Evolutionary conservation across 129 eudicot genomes (phyloP), one percentile per base, ranked within the genome.

Genomic region (Pittosporum tobira): DNA sequence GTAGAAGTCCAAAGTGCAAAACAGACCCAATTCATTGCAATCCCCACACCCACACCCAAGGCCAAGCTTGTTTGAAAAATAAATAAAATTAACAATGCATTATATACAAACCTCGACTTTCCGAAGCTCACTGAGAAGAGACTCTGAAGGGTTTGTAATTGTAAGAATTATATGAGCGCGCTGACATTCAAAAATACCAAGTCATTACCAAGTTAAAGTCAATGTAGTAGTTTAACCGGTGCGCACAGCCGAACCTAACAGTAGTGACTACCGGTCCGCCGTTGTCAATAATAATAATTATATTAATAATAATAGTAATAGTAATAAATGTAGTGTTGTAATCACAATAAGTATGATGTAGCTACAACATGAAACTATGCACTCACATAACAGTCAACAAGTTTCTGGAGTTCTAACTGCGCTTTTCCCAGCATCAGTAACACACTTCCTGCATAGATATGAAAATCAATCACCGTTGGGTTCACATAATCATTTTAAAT

Each of bases 91-190:
- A n/a, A 16, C 8, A 25, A 30, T 48, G 36, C 50, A 45, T 16
- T 12, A 24, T 7, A 59, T 18, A 63, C 94, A 55, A 65, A 89
- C 97, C 97, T 91, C 96, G 72, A 91, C 99, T 77, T 84, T 86
- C 47, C 82, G 81, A 47, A 91, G 94, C 78, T 87, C 96, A 52
- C 79, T 71, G 34, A 91, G 94, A 66, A 91, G 99, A 75, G 95
- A 91, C 65, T 91, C 99, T 22, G 99, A 79, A 61, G 99, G 99
- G 70, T 81, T 86, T 57, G 99, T 86, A 28, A 91, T 86, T 30
- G 99, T 91, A 49, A 80, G 74, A 62, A 83, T 61, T 40, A 91
- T 74, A 55, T 87, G 83, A 48, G 96, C 73, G 16, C 99, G 95
- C 99, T 91, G 91, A 38, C 42, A 76, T 57, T 30, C n/a, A 65